Evolutionary conservation across 2,329 filamentous ascomycete species (phyloP).

Genomic region (Epichloe sibirici): DNA sequence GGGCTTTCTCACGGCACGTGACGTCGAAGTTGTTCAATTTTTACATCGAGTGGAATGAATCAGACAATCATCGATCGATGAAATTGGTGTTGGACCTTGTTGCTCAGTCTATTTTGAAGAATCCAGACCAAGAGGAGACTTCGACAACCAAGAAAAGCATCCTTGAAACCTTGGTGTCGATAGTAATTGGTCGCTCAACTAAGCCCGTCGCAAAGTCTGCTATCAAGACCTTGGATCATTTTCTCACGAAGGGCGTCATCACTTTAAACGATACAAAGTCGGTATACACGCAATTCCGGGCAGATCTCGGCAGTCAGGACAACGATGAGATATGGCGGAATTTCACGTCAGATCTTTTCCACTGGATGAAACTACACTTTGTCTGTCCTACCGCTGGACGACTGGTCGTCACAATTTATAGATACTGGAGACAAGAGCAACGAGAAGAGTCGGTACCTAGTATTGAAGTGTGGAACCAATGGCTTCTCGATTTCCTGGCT

Average conservation of each 20-base stretch:
- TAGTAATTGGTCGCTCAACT: constrained; percentile 47
- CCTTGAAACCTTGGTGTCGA: constrained; percentile 40
- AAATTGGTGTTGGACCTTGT: constrained; percentile 49
- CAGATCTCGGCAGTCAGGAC: constrained; percentile 9
- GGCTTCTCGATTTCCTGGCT: constrained; percentile 39
- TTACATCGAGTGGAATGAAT: constrained; percentile 56
- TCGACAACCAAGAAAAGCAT: constrained; percentile 31
- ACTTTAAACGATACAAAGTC: constrained; percentile 31
- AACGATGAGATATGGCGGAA: constrained; percentile 33
- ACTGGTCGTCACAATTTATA: constrained; percentile 46
- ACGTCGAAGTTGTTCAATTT: constrained; percentile 44
- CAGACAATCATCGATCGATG: constrained; percentile 52
- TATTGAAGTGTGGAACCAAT: constrained; percentile 39
- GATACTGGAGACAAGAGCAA: constrained; percentile 26
- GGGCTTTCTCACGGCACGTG: constrained; percentile 39
- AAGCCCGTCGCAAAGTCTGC: constrained; percentile 57
- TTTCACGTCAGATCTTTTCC: constrained; percentile 36
- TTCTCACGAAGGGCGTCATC: constrained; percentile 49
- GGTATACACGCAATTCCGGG: constrained; percentile 29
- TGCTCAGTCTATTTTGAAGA: constrained; percentile 35
- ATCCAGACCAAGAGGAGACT: constrained; percentile 30
- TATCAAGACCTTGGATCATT: constrained; percentile 53
- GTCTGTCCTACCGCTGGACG: constrained; percentile 49
- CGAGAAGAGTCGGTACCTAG: constrained; percentile 15
- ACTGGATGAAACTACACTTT: constrained; percentile 45